Evolutionary conservation across 805 yeast genomes (phyloP).

Genomic region (Cyberlindnera xylosilytica): DNA sequence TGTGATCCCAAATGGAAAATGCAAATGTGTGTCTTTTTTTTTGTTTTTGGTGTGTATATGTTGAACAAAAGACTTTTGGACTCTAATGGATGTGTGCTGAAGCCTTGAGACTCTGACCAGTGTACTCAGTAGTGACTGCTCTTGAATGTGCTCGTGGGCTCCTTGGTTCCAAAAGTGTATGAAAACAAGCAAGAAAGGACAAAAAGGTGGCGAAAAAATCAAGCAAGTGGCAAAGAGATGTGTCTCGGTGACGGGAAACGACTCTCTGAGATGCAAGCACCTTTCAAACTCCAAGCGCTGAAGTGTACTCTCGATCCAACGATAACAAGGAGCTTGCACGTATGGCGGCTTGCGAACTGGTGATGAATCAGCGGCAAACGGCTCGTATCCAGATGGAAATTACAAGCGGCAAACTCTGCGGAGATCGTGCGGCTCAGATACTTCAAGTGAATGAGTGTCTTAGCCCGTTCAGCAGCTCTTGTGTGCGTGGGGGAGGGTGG

Average conservation of each 20-base stretch:
- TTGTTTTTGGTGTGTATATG: background rate
- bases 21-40: background rate
- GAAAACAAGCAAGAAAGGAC: slow-evolving; percentile 2
- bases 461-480: background rate
- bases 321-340: background rate
- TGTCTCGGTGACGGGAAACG: background rate
- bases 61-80: background rate
- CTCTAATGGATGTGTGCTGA: background rate
- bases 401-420: too few species aligned
- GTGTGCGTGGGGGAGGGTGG: slow-evolving; percentile 9
- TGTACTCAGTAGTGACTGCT: slow-evolving; percentile 1
- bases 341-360: background rate
- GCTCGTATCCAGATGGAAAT: too few species aligned
- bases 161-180: background rate
- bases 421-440: slow-evolving; percentile 2
- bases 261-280: background rate
- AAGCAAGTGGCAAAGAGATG: background rate
- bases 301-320: background rate
- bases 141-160: background rate
- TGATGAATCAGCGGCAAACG: background rate
- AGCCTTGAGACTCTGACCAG: background rate
- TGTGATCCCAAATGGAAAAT: background rate
- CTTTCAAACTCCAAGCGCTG: background rate
- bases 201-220: background rate
- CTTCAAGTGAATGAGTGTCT: slow-evolving; percentile 16